Percentiles rank a stretch among this genome's conserved stretches.
phyloP scores from a whole-genome alignment of 768 basidiomycete genomes.

The Russula griseocarnosa region DNA sequence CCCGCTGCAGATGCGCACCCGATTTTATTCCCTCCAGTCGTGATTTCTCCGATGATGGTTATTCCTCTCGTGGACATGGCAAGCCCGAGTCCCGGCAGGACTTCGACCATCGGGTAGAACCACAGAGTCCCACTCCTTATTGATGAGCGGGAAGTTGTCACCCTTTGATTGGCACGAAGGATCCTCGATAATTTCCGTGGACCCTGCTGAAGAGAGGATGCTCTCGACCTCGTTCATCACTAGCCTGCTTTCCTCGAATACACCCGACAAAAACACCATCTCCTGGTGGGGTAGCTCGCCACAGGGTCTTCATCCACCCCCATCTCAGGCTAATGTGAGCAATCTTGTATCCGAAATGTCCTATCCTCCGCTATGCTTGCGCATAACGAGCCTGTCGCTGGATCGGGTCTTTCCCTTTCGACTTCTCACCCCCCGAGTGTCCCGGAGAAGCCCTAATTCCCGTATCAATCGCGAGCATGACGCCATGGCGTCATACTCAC shows the following conservation, averaged over 20 bases:
- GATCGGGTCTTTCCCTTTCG: slow-evolving; percentile 21
- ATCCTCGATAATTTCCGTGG: slow-evolving; percentile 52
- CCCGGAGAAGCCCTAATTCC: not conserved
- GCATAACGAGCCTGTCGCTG: slow-evolving; percentile 29
- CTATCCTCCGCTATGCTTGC: slow-evolving; percentile 38
- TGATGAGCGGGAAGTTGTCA: slow-evolving; percentile 27
- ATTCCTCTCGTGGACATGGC: not conserved
- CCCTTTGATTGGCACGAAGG: slow-evolving; percentile 61
- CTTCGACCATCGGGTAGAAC: not conserved
- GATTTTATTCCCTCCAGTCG: not conserved
- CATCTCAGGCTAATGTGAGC: slow-evolving; percentile 5
- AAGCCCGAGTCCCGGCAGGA: not conserved
- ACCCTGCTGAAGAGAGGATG: slow-evolving; percentile 53
- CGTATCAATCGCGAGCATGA: slow-evolving; percentile 11
- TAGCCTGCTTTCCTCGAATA: slow-evolving; percentile 39
- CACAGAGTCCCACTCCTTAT: not conserved
- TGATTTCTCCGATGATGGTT: not conserved
- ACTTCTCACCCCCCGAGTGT: not conserved
- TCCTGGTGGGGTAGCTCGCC: slow-evolving; percentile 19
- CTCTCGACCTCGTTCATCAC: slow-evolving; percentile 63
- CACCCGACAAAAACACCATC: slow-evolving; percentile 22
- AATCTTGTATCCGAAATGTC: slow-evolving; percentile 51
- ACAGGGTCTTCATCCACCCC: slow-evolving; percentile 36
- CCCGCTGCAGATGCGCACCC: not conserved
- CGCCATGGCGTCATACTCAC: slow-evolving; percentile 20